Conservation (phyloP, 2,329 filamentous ascomycete species). For the Fusarium sp. region DNA sequence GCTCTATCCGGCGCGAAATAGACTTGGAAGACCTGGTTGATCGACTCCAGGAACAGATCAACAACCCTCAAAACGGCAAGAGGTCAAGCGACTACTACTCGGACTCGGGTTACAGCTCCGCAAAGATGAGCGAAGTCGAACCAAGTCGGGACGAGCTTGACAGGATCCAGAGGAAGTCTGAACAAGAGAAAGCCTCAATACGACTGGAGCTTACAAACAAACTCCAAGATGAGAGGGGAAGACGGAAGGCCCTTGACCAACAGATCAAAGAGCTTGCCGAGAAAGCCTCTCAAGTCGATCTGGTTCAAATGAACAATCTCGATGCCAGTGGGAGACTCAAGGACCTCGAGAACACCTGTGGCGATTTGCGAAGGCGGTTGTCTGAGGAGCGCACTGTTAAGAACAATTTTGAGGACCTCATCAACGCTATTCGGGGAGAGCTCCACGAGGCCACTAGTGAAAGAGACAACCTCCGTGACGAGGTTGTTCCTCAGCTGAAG, state of each 20-base stretch:
- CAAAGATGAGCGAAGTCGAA: constrained; percentile 76
- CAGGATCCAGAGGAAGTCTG: constrained; percentile 80
- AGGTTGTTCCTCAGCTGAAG: constrained; percentile 81
- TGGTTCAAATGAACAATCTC: constrained; percentile 63
- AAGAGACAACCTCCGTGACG: constrained; percentile 89
- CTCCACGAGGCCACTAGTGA: constrained; percentile 85
- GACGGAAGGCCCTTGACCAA: constrained; percentile 78
- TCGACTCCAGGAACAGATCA: constrained; percentile 79
- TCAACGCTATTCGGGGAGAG: constrained; percentile 84
- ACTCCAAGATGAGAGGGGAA: constrained; percentile 84
- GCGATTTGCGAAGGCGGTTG: constrained; percentile 83
- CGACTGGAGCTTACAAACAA: constrained; percentile 86
- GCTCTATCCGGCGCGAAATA: constrained; percentile 94
- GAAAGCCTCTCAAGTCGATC: constrained; percentile 72
- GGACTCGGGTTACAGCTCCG: constrained; percentile 89
- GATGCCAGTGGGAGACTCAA: constrained; percentile 70
- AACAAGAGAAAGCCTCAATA: constrained; percentile 90
- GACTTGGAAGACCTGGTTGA: constrained; percentile 96
- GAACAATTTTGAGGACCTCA: constrained; percentile 91
- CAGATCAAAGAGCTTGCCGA: constrained; percentile 86
- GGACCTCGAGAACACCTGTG: constrained; percentile 81
- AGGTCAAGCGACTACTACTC: constrained; percentile 98
- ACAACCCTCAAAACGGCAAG: constrained; percentile 68
- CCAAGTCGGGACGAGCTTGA: constrained; percentile 77
- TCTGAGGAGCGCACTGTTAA: constrained; percentile 87